A percentile compares a stretch with the other conserved stretches of the same genome.
Evolutionary conservation across 192 early-diverging fungal genomes (phyloP).

Genomic region (Coemansia sp.): DNA sequence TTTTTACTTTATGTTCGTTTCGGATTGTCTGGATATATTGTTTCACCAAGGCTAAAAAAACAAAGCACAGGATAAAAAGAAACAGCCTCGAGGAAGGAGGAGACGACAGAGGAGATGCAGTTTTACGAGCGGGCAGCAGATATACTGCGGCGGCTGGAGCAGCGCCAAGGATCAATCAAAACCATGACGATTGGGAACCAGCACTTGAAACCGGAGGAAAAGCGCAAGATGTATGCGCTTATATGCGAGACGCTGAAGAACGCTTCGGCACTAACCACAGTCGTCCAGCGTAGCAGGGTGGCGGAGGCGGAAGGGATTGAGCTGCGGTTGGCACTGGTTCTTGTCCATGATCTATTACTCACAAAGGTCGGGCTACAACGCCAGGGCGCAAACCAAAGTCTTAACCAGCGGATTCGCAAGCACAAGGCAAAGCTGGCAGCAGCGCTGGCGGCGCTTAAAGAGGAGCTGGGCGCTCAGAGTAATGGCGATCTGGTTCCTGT

Average conservation of each 20-base stretch:
- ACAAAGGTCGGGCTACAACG: slow-evolving; percentile 68
- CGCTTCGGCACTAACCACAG: slow-evolving; percentile 25
- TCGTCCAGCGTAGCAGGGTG: slow-evolving; percentile 25
- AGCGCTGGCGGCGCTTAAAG: slow-evolving; percentile 78
- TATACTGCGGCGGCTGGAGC: slow-evolving; percentile 71
- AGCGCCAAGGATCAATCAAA: slow-evolving; percentile 78
- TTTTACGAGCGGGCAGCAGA: slow-evolving; percentile 75
- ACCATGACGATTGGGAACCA: slow-evolving; percentile 68
- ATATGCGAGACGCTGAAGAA: slow-evolving; percentile 91
- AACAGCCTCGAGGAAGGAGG: too few species aligned
- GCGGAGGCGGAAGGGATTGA: slow-evolving; percentile 42
- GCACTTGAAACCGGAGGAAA: slow-evolving; percentile 61
- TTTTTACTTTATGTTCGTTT: too few species aligned
- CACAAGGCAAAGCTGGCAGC: slow-evolving; percentile 70
- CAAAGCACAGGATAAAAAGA: too few species aligned
- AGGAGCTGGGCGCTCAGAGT: slow-evolving; percentile 61
- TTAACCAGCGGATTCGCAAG: slow-evolving; percentile 66
- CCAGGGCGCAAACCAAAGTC: slow-evolving; percentile 55
- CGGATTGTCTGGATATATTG: too few species aligned
- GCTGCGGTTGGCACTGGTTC: slow-evolving; percentile 59
- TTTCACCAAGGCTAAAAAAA: too few species aligned
- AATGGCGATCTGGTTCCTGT: slow-evolving; percentile 74
- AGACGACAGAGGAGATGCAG: slow-evolving; percentile 1
- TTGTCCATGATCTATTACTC: slow-evolving; percentile 89
- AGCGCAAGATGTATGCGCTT: slow-evolving; percentile 86